Evolutionary conservation across 148 eudicot species (phyloP).

Genomic region (Dysphania ambrosioides): DNA sequence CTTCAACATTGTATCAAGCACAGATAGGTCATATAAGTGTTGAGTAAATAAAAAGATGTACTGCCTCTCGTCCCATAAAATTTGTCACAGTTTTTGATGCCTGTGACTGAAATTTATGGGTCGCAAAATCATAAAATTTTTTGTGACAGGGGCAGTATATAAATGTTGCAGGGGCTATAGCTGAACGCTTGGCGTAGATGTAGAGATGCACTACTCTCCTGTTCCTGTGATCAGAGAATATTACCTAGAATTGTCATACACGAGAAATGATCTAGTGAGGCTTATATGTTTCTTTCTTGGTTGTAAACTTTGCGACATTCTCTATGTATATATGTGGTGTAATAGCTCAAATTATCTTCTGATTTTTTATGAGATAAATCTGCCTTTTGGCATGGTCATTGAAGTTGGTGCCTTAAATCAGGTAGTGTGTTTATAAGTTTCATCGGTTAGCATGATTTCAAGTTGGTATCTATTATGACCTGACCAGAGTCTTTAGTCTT

Average conservation of each 20-base stretch:
- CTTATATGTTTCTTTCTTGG: neutral
- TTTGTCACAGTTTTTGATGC: slow-evolving; percentile 5
- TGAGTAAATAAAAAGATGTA: neutral
- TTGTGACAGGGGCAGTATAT: neutral
- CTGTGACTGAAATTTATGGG: neutral
- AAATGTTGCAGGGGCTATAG: neutral
- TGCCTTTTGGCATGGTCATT: neutral
- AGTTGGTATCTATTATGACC: too few relatives aligned
- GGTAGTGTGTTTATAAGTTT: neutral
- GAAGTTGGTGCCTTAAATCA: neutral
- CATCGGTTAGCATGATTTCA: neutral
- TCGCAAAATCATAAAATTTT: neutral
- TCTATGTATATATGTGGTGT: neutral
- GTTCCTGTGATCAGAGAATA: neutral
- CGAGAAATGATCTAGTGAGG: neutral
- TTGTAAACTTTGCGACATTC: neutral
- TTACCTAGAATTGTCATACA: neutral
- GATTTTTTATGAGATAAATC: neutral
- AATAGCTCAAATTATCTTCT: neutral
- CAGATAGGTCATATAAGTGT: neutral
- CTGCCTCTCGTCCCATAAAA: neutral
- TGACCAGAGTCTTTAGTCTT: too few relatives aligned
- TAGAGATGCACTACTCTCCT: neutral
- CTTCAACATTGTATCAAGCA: slow-evolving; percentile 13
- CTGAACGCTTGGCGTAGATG: neutral